Conservation (phyloP, 2,329 filamentous ascomycete genomes). For the Diplocarpon rosae region DNA sequence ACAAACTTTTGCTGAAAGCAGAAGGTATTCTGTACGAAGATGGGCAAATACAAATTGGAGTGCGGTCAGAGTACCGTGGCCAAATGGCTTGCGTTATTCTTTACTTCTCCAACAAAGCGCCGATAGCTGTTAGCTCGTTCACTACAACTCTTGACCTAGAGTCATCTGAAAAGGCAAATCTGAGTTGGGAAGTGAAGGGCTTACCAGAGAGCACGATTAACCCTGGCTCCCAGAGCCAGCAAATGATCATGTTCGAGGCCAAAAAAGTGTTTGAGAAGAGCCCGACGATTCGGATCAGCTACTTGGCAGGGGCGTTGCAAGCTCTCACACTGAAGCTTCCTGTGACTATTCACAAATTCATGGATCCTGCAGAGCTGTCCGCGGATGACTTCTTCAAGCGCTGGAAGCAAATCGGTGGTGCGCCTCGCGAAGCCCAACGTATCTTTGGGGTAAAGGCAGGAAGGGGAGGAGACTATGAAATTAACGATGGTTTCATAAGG, state of each 20-base stretch:
- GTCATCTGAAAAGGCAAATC: conserved; percentile 46
- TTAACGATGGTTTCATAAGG: conserved; percentile 61
- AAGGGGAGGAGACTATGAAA: conserved; percentile 46
- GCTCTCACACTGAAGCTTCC: conserved; percentile 86
- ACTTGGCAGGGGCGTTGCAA: conserved; percentile 86
- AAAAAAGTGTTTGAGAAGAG: conserved; percentile 70
- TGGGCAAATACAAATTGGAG: conserved; percentile 80
- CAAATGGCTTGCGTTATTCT: conserved; percentile 91
- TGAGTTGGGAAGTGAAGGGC: conserved; percentile 80
- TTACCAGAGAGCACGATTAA: conserved; percentile 74
- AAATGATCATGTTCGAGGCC: conserved; percentile 90
- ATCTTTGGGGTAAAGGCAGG: conserved; percentile 61
- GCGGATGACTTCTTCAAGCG: conserved; percentile 97
- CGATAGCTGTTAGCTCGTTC: conserved; percentile 75
- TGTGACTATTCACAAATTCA: conserved; percentile 85
- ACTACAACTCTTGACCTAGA: conserved; percentile 88
- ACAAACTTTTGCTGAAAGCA: conserved; percentile 63
- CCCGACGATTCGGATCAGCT: conserved; percentile 88
- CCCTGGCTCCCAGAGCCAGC: conserved; percentile 70
- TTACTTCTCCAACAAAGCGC: conserved; percentile 92
- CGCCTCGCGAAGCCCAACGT: conserved; percentile 74
- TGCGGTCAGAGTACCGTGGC: conserved; percentile 89
- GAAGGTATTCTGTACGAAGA: conserved; percentile 95
- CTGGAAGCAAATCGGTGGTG: conserved; percentile 95
- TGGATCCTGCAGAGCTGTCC: conserved; percentile 79